Base-by-base conservation (phyloP, 2,329 filamentous ascomycete genomes). In the Epichloe brachyelytri region DNA sequence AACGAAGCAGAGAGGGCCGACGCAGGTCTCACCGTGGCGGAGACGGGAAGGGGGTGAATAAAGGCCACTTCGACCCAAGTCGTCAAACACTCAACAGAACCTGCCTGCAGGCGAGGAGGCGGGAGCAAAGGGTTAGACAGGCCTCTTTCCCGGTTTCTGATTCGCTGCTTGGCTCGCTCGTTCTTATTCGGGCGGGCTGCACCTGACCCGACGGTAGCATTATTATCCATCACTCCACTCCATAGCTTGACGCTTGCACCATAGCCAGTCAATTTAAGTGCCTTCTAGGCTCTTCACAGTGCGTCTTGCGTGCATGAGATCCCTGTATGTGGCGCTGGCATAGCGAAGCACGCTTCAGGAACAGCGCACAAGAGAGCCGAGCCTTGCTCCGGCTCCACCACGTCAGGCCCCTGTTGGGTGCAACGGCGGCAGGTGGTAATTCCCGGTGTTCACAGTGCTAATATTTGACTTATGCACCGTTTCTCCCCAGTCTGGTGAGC, bases 1-100 rank as follows among this genome's bases (percentile, higher is more conserved):
- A 39, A 51, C 46, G 50, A 54, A 48, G 51, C 45, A 54, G 45
- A 51, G 49, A 54, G 47, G 38, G 53, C 49, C 55, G 45, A 45
- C 37, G 51, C 54, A 53, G 52, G 55, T 57, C 52, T 54, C 52
- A 54, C 54, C 43, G 40, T 8, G 40, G 54, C 55, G 51, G 54
- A 52, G 52, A 48, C 54, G 44, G 41, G 39, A 39, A 51, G 36
- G 39, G 53, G 38, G 48, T 14, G 33, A n/a, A 43, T 34, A 33
- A 36, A 48, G 43, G 15, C 38, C 20, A 17, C 45, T 47, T 11
- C 19, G 34, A 26, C n/a, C 22, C 46, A 48, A 48, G 22, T 41
- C 38, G 36, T 19, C 22, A 38, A 17, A 33, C 20, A 11, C 46
- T 20, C 20, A 19, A 7, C 22, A 41, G 15, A 12, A 12, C 30